Conservation (phyloP, 352 stramenopile genomes). For the Globisporangium sylvaticum region DNA sequence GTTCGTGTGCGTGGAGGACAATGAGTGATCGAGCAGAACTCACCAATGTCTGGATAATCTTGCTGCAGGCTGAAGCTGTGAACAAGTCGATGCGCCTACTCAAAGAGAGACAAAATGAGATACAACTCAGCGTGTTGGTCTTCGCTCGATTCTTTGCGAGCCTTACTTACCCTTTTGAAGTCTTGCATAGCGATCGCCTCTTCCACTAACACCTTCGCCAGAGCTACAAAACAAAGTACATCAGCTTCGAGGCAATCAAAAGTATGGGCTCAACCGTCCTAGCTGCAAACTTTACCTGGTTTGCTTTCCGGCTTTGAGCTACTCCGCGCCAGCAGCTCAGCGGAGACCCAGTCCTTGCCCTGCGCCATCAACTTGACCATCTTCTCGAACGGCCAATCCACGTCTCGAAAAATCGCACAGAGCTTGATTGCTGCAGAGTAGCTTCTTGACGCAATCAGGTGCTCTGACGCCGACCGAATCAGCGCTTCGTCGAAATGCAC, state of each 20-base stretch:
- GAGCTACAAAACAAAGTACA: too few relatives aligned
- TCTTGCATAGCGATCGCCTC: constrained; percentile 47
- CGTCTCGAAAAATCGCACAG: constrained; percentile 24
- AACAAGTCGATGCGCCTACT: constrained; percentile 56
- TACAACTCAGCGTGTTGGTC: not conserved
- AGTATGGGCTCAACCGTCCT: too few relatives aligned
- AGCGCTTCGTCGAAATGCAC: constrained; percentile 21
- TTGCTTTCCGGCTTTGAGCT: not conserved
- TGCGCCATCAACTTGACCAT: constrained; percentile 38
- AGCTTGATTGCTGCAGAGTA: constrained; percentile 54
- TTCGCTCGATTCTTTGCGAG: not conserved
- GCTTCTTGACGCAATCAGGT: constrained; percentile 36
- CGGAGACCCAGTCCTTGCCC: constrained; percentile 58
- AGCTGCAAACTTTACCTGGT: too few relatives aligned
- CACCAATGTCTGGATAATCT: constrained; percentile 54
- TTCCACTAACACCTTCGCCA: constrained; percentile 43
- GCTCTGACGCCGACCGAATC: constrained; percentile 19
- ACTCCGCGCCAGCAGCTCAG: constrained; percentile 43
- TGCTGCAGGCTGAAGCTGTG: constrained; percentile 43
- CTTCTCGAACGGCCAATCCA: constrained; percentile 30
- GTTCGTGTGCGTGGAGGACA: too few relatives aligned
- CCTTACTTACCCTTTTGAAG: constrained; percentile 47
- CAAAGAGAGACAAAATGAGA: not conserved
- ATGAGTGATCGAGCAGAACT: not conserved
- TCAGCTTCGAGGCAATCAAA: too few relatives aligned